Percentiles rank a stretch among this genome's conserved stretches.
phyloP scores from a whole-genome alignment of 2,329 filamentous ascomycete genomes.

The Arthroderma sp. region DNA sequence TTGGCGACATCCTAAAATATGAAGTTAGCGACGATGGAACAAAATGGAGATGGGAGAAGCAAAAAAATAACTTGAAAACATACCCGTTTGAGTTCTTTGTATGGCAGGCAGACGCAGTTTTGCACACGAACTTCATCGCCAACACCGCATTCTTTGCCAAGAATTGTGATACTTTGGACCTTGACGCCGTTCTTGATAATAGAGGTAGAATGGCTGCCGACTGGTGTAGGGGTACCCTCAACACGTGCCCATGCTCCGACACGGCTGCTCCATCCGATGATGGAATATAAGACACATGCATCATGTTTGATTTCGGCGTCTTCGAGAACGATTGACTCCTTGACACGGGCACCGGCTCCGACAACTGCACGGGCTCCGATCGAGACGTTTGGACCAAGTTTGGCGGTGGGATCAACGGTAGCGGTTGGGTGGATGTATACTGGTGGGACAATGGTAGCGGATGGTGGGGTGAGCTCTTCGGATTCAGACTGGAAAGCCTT shows the following conservation, averaged over 20 bases:
- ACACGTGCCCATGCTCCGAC: conserved; percentile 97
- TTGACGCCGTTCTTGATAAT: conserved; percentile 97
- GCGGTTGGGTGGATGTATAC: conserved; percentile 93
- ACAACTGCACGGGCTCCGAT: conserved; percentile 80
- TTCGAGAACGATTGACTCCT: conserved; percentile 91
- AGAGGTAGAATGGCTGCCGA: conserved; percentile 79
- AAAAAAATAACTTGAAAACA: conserved; percentile 25
- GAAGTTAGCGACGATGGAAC: conserved; percentile 17
- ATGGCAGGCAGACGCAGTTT: conserved; percentile 94
- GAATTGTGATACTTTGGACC: conserved; percentile 94
- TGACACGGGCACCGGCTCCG: conserved; percentile 78
- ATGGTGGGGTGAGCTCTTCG: conserved; percentile 68
- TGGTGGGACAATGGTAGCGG: conserved; percentile 75
- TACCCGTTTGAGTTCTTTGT: conserved; percentile 95
- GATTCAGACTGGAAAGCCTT: conserved; percentile 78
- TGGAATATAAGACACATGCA: conserved; percentile 86
- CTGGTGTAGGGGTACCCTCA: conserved; percentile 81
- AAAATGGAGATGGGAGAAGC: not conserved
- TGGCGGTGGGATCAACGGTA: conserved; percentile 81
- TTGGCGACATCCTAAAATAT: conserved; percentile 53
- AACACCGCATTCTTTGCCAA: conserved; percentile 90
- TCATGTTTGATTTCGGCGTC: conserved; percentile 95
- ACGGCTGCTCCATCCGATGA: conserved; percentile 92
- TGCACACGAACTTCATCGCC: conserved; percentile 91
- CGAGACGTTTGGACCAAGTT: conserved; percentile 92